Base-by-base conservation (phyloP, 345 rosid species). In the Rhizophora mangle region DNA sequence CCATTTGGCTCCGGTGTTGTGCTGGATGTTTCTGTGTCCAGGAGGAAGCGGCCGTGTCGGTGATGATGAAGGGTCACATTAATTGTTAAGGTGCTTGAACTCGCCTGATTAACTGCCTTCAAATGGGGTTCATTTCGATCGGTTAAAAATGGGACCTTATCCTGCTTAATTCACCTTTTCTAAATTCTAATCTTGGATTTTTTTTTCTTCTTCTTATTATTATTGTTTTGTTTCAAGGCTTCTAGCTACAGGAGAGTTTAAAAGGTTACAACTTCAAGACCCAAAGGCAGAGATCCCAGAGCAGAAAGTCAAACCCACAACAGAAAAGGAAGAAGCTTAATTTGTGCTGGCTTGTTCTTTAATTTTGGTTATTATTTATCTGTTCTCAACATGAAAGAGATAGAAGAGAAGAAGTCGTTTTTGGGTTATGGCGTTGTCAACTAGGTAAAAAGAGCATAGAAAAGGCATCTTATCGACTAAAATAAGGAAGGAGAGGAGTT, bases 11-110 rank as follows among this genome's bases (percentile, higher is more conserved):
- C 71, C 56, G 68, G 74, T 37, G 52, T 71, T 0, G 69, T 52
- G 59, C 49, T 71, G 49, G 49, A 56, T 58, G 85, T 19, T 43
- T 72, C 72, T 34, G 68, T 46, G 11, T 72, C 76, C 8, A 85
- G 79, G 31, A 87, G 82, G 8, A 80, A 73, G 16, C 92, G 82
- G 61, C 89, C 81, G 61, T 83, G 85, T 0, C 79, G 80, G 5
- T 78, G 78, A 58, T 80, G 83, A 52, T 63, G 36, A 47, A 77
- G 73, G 31, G 52, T 55, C 57, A 69, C 80, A 71, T 75, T 26
- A 26, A 68, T 56, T 56, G 29, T 13, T 43, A 13, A 56, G 60
- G 60, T 22, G 7, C 29, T 55, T 56, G 60, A 56, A 27, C 29
- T 56, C 15, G 61, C 61, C 52, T 73, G 53, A 31, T 51, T 37